Conservation (phyloP, 2,329 filamentous ascomycete species). For the Paraconiothyrium sp. region DNA sequence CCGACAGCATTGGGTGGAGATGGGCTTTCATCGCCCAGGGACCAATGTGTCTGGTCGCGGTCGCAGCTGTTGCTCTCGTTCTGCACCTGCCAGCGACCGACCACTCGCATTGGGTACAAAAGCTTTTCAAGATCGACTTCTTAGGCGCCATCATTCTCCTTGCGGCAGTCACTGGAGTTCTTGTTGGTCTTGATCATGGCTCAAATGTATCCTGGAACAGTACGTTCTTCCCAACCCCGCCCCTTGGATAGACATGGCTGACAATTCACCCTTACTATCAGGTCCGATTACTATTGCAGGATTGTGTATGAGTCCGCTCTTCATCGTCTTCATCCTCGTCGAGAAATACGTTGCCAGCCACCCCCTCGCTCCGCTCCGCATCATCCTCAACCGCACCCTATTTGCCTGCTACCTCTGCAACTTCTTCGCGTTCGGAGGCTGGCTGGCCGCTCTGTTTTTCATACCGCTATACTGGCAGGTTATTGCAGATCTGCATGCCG, state of each 20-base stretch:
- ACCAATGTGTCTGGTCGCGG: constrained; percentile 73
- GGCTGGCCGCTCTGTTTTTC: constrained; percentile 72
- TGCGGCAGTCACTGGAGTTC: constrained; percentile 70
- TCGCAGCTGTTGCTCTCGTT: constrained; percentile 69
- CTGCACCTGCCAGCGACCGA: constrained; percentile 69
- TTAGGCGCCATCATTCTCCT: constrained; percentile 74
- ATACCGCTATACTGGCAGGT: constrained; percentile 83
- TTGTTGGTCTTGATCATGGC: constrained; percentile 76
- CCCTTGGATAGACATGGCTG: background rate
- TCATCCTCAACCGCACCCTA: constrained; percentile 74
- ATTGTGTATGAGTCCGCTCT: constrained; percentile 67
- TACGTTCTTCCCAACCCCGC: background rate
- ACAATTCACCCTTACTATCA: background rate
- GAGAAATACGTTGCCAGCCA: constrained; percentile 74
- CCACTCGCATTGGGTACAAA: constrained; percentile 69
- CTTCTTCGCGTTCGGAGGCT: constrained; percentile 74
- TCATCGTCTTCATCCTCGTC: constrained; percentile 72
- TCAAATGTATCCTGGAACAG: constrained; percentile 74
- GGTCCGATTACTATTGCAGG: constrained; percentile 66
- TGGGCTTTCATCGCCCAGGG: constrained; percentile 79
- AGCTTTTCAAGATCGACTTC: constrained; percentile 76
- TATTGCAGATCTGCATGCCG: constrained; percentile 70
- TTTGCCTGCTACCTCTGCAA: constrained; percentile 76
- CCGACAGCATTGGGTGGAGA: constrained; percentile 78
- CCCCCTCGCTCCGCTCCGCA: constrained; percentile 78